Evolutionary conservation across 1,284 basidiomycete genomes (phyloP), one percentile per base, ranked within the genome.

Genomic region (Singerocomus inundabilis): DNA sequence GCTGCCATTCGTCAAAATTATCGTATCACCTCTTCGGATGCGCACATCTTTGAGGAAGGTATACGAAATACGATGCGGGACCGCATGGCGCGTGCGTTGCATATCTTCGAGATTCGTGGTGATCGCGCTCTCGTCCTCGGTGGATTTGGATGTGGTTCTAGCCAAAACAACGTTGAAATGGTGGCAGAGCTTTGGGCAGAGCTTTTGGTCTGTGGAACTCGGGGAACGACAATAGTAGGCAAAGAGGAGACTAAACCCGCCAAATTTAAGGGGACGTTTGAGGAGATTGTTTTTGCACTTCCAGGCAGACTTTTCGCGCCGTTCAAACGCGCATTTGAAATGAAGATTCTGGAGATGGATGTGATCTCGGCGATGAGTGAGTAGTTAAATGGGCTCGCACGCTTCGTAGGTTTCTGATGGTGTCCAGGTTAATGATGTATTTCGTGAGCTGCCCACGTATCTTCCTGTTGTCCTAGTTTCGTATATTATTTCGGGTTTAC

Each of bases 61-160:
- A 71, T 78, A 47, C 71, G 73, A 21, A 53, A 49, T 47, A 68
- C 59, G 45, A 70, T 70, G 64, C 56, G 58, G 12, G 66, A 68
- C 26, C 66, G 64, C 40, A 70, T 66, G 64, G 66, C 67, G 1
- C 75, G 77, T 26, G 66, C 65, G 13, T 59, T 80, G 44, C 67
- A 72, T 10, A 62, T 77, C 32, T 80, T 81, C 50, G 71, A 77
- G 57, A 67, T 70, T 26, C 64, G 66, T 24, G 76, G 77, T 34
- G 67, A 78, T 55, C 67, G 67, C 13, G 65, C 63, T 1, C 57
- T 81, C 30, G 67, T 81, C 15, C 68, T 80, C 6, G 75, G 77
- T 34, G 70, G 72, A 10, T 79, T 80, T 50, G 78, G 79, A 29
- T 76, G 73, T 51, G 72, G 75, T 42, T 69, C 70, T 2, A 68